Conservation (phyloP, 108 stramenopile genomes). For the Cyclostephanos invisitatus region DNA sequence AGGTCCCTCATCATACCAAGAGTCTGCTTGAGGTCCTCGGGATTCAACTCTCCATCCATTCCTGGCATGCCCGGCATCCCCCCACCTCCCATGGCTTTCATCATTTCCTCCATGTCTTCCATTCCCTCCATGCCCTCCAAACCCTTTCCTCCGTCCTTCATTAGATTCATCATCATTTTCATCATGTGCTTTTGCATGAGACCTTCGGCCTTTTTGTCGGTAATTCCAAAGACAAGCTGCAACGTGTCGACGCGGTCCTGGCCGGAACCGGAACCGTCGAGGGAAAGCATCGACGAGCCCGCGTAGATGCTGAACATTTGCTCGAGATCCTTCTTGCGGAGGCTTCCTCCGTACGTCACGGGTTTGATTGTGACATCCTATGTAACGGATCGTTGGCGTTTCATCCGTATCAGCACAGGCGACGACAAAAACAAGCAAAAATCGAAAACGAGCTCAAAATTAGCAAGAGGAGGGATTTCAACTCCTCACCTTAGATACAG, state of each 20-base stretch:
- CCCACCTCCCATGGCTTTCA: constrained; percentile 72
- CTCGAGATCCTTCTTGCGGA: constrained; percentile 78
- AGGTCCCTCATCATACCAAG: constrained; percentile 63
- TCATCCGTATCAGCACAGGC: not conserved
- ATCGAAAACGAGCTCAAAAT: not conserved
- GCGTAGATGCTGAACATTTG: constrained; percentile 82
- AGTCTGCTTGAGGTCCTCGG: constrained; percentile 76
- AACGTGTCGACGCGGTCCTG: constrained; percentile 68
- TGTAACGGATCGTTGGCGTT: not conserved
- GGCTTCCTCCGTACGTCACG: constrained; percentile 79
- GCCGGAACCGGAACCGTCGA: constrained; percentile 44
- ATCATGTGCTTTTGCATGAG: constrained; percentile 86
- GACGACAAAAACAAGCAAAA: not conserved
- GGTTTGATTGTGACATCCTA: constrained; percentile 72
- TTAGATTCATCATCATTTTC: constrained; percentile 85
- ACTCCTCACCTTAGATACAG: constrained; percentile 68
- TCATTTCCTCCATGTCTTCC: constrained; percentile 86
- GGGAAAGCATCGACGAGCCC: constrained; percentile 63
- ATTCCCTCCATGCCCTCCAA: constrained; percentile 55
- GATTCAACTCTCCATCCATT: constrained; percentile 57
- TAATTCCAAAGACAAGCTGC: constrained; percentile 77
- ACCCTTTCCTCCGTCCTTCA: constrained; percentile 69
- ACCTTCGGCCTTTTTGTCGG: constrained; percentile 81
- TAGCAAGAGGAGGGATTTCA: not conserved
- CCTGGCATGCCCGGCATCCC: constrained; percentile 56